Evolutionary conservation across 2,329 filamentous ascomycete genomes (phyloP).

Genomic region (Aspergillus alliaceus): DNA sequence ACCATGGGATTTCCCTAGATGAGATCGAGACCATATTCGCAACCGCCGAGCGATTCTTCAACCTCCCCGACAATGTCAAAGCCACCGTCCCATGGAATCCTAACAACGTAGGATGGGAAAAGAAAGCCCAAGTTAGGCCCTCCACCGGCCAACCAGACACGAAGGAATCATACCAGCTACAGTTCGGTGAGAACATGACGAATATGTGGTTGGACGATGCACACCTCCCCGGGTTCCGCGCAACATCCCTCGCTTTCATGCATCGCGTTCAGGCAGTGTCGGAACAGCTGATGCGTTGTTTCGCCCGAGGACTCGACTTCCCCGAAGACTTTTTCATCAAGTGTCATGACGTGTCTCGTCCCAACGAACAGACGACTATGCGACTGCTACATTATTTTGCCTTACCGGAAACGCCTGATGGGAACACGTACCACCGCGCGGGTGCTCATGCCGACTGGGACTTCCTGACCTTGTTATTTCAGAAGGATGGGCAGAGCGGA

Average conservation of each 20-base stretch:
- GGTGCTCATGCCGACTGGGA: slow-evolving; percentile 67
- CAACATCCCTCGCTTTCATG: slow-evolving; percentile 54
- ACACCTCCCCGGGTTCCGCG: slow-evolving; percentile 51
- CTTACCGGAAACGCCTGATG: slow-evolving; percentile 37
- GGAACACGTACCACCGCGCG: slow-evolving; percentile 55
- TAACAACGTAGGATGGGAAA: slow-evolving; percentile 63
- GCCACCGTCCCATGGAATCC: slow-evolving; percentile 55
- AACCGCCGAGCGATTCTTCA: slow-evolving; percentile 55
- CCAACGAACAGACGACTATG: slow-evolving; percentile 57
- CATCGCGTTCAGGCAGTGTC: slow-evolving; percentile 52
- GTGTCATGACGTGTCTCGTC: slow-evolving; percentile 52
- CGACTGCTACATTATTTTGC: slow-evolving; percentile 60
- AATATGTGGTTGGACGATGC: slow-evolving; percentile 54
- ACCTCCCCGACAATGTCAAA: slow-evolving; percentile 53
- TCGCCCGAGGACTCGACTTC: slow-evolving; percentile 59
- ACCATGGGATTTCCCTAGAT: slow-evolving; percentile 54
- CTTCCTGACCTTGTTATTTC: slow-evolving; percentile 63
- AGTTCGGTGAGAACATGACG: slow-evolving; percentile 58
- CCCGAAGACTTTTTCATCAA: slow-evolving; percentile 57
- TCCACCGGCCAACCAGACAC: slow-evolving; percentile 59
- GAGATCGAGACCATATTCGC: slow-evolving; percentile 56
- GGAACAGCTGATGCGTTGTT: slow-evolving; percentile 42
- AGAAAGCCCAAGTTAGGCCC: slow-evolving; percentile 58
- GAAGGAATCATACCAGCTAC: slow-evolving; percentile 64
- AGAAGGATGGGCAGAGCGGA: slow-evolving; percentile 59